Evolutionary conservation across 306 rosid species (phyloP).

Genomic region (Inga leiocalycina): DNA sequence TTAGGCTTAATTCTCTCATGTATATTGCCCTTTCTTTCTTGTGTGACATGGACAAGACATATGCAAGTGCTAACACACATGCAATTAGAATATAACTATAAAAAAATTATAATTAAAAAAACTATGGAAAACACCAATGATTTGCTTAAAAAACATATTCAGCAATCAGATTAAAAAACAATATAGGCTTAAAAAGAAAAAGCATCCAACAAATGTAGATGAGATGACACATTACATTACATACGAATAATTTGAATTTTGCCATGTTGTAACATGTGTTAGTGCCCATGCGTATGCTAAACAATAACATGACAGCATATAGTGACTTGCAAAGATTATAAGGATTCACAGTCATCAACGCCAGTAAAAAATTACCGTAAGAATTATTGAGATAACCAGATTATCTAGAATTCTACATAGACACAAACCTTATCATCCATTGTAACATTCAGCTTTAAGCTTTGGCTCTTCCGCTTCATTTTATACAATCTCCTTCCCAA

Average conservation of each 20-base stretch:
- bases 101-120: background rate
- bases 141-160: background rate
- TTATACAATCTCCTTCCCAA: conserved; percentile 73
- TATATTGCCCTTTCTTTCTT: background rate
- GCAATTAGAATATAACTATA: background rate
- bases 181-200: background rate
- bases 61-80: background rate
- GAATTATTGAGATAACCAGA: background rate
- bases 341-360: background rate
- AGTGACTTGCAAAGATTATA: background rate
- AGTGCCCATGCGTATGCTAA: background rate
- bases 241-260: background rate
- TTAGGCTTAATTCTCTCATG: background rate
- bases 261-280: background rate
- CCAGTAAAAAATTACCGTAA: background rate
- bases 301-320: background rate
- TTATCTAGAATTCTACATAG: background rate
- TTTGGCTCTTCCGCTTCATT: conserved; percentile 76
- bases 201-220: background rate
- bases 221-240: background rate
- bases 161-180: background rate
- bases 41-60: background rate
- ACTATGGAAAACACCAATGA: background rate
- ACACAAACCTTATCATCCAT: conserved; percentile 86
- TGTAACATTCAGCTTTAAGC: conserved; percentile 81